A percentile compares a stretch with the other conserved stretches of the same genome.
phyloP scores from a whole-genome alignment of 202 grass and related monocot species.

The Schoenoplectus tabernaemontani region DNA sequence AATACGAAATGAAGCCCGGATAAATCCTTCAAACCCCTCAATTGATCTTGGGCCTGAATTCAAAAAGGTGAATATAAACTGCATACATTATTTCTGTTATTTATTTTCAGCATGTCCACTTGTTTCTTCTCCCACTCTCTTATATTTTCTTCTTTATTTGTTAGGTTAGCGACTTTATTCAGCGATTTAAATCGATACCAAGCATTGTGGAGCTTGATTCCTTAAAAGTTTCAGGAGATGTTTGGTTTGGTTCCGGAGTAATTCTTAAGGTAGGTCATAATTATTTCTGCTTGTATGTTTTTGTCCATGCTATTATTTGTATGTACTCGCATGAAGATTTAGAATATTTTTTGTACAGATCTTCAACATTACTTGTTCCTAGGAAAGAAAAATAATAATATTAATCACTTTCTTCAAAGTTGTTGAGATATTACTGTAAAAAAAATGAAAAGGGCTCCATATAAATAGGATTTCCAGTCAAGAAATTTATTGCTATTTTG shows the following conservation, averaged over 20 bases:
- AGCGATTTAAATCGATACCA: constrained; percentile 80
- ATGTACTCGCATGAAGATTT: not conserved
- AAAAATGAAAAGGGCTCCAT: not conserved
- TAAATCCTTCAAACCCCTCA: constrained; percentile 65
- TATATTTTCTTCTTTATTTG: not conserved
- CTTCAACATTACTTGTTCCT: too few species aligned
- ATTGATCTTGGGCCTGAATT: constrained; percentile 84
- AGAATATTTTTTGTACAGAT: not conserved
- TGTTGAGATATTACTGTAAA: not conserved
- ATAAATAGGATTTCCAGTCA: not conserved
- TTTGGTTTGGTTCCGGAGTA: constrained; percentile 59
- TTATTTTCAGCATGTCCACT: not conserved
- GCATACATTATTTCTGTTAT: constrained; percentile 6
- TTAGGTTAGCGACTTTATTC: constrained; percentile 65
- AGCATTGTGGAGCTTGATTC: constrained; percentile 82
- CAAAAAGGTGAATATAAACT: constrained; percentile 54
- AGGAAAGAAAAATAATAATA: too few species aligned
- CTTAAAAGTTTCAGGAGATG: constrained; percentile 88
- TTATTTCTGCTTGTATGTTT: not conserved
- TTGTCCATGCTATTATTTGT: not conserved
- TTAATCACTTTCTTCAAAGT: too few species aligned
- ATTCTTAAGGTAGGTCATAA: constrained; percentile 58
- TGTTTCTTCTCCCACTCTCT: not conserved
- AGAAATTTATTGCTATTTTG: not conserved
- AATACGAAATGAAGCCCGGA: constrained; percentile 57